Conservation (phyloP, 805 yeast genomes). For the Grigorovia transvaalensis region DNA sequence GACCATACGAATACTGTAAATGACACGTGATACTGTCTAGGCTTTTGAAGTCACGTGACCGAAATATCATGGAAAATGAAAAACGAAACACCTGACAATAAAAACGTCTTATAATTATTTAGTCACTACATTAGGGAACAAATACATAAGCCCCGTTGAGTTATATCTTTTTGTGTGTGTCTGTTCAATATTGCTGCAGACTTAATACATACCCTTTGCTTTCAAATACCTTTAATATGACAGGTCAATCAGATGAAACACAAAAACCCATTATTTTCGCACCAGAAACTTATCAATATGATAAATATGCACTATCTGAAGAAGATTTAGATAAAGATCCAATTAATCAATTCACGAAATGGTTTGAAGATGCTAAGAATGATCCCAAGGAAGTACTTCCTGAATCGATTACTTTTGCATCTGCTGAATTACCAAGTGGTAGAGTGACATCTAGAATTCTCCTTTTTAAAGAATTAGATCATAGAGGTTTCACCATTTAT, state of each 20-base stretch:
- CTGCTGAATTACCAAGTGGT: slow-evolving; percentile 85
- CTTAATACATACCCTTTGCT: neutral
- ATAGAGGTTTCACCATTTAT: slow-evolving; percentile 72
- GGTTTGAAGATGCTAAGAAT: slow-evolving; percentile 73
- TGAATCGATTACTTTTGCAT: slow-evolving; percentile 78
- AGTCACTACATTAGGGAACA: neutral
- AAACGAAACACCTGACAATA: too few species aligned
- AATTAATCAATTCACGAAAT: slow-evolving; percentile 62
- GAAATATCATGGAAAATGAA: neutral
- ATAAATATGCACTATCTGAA: slow-evolving; percentile 50
- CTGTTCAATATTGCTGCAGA: too few species aligned
- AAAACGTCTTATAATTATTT: neutral
- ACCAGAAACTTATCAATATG: slow-evolving; percentile 82
- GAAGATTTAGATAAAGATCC: slow-evolving; percentile 49
- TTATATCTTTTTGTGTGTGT: too few species aligned
- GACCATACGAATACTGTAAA: neutral
- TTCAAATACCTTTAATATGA: slow-evolving; percentile 5
- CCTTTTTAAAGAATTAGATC: slow-evolving; percentile 80
- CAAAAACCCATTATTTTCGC: slow-evolving; percentile 44
- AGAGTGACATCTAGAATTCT: slow-evolving; percentile 77
- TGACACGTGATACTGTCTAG: neutral
- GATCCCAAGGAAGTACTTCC: slow-evolving; percentile 51
- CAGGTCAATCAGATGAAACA: slow-evolving; percentile 15
- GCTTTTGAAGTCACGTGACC: neutral
- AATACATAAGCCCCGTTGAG: neutral